Base-by-base conservation (phyloP, 306 rosid species). In the Dryas alaskensis region DNA sequence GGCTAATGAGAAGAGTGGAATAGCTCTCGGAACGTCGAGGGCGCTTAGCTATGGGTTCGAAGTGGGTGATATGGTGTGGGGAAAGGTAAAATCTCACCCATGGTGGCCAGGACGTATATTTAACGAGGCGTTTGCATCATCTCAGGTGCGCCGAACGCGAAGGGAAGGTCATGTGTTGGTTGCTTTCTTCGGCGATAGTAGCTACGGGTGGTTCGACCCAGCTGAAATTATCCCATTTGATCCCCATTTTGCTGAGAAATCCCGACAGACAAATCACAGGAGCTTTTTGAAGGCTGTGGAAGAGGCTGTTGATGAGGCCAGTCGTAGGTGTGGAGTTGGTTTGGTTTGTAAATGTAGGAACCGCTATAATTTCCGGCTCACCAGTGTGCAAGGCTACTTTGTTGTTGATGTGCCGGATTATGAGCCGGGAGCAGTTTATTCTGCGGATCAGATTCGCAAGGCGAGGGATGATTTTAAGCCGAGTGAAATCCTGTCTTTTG, bases 101-200 rank as follows among this genome's bases (percentile, higher is more conserved):
- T 95, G 99, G 99, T 95, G 99, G 99, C 99, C 98, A 0, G 99
- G 99, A 3, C 98, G 88, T 31, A 90, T 95, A 73, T 95, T 79
- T 60, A 88, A 89, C 57, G 97, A 92, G 63, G 84, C 87, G 2
- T 85, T 95, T 16, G 99, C 92, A 0, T 68, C 97, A 17, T 73
- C 93, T 5, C 77, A 84, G 4, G 99, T 95, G 73, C 96, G 98
- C 55, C 87, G 96, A 1, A 74, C 89, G 0, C 67, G 89, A 70
- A 81, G 96, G 50, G 99, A 90, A 68, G 99, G 97, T 3, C 87
- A 90, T 65, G 84, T 92, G 0, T 67, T 95, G 87, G 99, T 92
- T 76, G 97, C 97, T 0, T 92, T 95, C 84, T 95, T 95, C 25
- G 99, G 99, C 8, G 99, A 95, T 62, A 90, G 92, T 75, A 95